Base-by-base conservation (phyloP, 2,329 filamentous ascomycete species). In the Apiospora marii region DNA sequence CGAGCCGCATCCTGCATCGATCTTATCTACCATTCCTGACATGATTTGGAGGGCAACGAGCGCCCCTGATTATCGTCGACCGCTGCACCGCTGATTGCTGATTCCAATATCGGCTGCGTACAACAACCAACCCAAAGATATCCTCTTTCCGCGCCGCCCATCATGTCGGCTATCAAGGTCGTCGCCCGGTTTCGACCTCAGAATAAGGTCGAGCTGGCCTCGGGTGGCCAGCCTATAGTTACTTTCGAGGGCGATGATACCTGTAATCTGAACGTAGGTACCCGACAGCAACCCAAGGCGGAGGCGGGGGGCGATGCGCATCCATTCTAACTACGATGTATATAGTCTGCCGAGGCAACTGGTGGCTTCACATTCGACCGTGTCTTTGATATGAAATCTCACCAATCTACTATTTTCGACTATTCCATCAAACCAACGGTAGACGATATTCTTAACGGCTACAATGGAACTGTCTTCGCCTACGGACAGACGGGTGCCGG, bases 401-500 rank as follows among this genome's bases (percentile, higher is more conserved):
- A 91, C 80, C 96, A 99, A 85, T 88, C 90, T 80, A 95, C 98
- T 84, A 95, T 99, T 80, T 99, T 99, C 86, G 94, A 98, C 84
- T 99, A 96, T 86, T 98, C 96, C 58, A 98, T 99, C 83, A 92
- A 93, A 76, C 91, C 94, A 37, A 98, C 96, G 27, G 96, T 99
- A 77, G 96, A 98, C 85, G 96, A 98, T 82, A 98, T 99, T 77
- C 89, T 99, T 76, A 98, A 98, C 84, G 96, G 96, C 76, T 99
- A 99, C 90, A 99, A 99, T 86, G 96, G 96, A 81, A 98, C 96
- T 19, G 96, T 99, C 77, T 98, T 99, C 80, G 96, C 96, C 75
- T 99, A 99, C 82, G 96, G 96, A 76, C 96, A 98, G 87, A 99
- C 96, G 0, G 96, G 96, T 83, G 95, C 96, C 16, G 96, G 96